A percentile compares a stretch with the other conserved stretches of the same genome.
Conservation (phyloP, 148 eudicot genomes). For the Vaccinium myrtillus region DNA sequence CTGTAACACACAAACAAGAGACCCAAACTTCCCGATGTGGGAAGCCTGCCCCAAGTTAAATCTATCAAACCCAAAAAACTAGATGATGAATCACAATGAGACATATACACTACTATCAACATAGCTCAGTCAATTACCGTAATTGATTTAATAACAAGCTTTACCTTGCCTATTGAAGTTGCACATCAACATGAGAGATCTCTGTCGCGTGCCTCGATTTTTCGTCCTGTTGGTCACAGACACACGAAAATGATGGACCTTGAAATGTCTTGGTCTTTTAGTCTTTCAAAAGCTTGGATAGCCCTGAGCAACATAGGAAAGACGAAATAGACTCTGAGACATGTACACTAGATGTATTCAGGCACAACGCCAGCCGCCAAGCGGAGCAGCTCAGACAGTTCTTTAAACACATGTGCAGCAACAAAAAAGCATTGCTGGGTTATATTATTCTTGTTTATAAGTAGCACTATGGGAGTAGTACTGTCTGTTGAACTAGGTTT, state of each 20-base stretch:
- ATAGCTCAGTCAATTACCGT: not conserved
- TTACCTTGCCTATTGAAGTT: not conserved
- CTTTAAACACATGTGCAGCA: not conserved
- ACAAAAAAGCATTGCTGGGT: not conserved
- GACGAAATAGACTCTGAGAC: not conserved
- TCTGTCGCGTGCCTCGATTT: not conserved
- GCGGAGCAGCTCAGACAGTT: not conserved
- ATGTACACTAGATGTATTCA: not conserved
- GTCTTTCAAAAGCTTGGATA: not conserved
- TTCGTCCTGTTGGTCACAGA: not conserved
- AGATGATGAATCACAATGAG: not conserved
- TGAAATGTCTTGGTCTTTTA: not conserved
- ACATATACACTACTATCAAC: no score
- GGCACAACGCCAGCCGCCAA: not conserved
- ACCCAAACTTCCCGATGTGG: no score
- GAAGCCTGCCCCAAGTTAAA: no score
- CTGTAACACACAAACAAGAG: no score
- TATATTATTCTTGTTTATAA: not conserved
- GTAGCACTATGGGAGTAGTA: not conserved
- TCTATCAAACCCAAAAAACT: not conserved
- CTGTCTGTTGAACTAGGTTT: not conserved
- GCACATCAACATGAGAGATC: not conserved
- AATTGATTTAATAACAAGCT: not conserved
- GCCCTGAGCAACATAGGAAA: not conserved
- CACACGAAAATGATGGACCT: not conserved